phyloP scores from a whole-genome alignment of 1,139 yeast genomes.

The Zygoascus sp. region DNA sequence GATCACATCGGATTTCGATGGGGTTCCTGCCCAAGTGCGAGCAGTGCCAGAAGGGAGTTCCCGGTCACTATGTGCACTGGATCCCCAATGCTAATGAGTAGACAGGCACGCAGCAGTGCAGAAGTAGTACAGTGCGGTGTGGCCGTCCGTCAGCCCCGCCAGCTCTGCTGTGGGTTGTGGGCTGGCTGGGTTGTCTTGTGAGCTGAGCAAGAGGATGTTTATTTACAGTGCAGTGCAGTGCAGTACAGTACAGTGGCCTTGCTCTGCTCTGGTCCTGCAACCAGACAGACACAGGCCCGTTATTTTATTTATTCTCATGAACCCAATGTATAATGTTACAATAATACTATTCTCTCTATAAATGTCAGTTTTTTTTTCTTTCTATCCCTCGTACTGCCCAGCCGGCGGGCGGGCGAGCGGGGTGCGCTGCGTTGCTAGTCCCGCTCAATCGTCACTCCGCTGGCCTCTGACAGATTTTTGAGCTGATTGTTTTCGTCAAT shows the following conservation, averaged over 20 bases:
- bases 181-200: too few relatives aligned
- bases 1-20: conserved; percentile 9
- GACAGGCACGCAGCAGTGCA: neutral
- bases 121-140: neutral
- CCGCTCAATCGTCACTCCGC: neutral
- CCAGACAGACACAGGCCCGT: too few relatives aligned
- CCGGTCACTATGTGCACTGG: conserved; percentile 13
- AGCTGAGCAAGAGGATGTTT: too few relatives aligned
- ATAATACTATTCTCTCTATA: too few relatives aligned
- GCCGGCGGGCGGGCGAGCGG: too few relatives aligned
- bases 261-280: too few relatives aligned
- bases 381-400: too few relatives aligned
- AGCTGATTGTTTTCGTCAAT: conserved; percentile 9
- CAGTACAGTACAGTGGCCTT: too few relatives aligned
- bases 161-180: too few relatives aligned
- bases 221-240: neutral
- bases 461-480: neutral
- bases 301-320: neutral
- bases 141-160: neutral
- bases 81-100: conserved; percentile 3
- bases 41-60: conserved; percentile 9
- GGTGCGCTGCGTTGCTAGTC: too few relatives aligned
- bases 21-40: conserved; percentile 11
- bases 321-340: neutral
- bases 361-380: too few relatives aligned